phyloP scores from a whole-genome alignment of 2,329 filamentous ascomycete genomes.

The Madurella fahalii region DNA sequence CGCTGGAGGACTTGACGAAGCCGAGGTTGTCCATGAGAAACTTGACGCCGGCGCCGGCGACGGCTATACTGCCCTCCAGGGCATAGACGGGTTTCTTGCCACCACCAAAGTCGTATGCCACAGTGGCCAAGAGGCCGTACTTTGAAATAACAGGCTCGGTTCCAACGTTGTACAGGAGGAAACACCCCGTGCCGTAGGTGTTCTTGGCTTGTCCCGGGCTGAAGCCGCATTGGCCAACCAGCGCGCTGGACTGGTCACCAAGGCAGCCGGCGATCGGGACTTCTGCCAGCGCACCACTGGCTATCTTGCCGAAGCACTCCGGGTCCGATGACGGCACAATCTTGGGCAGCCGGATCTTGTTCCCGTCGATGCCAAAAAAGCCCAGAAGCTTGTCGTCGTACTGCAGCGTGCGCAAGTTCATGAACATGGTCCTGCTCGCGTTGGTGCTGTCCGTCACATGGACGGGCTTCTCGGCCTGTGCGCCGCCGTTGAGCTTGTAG shows the following conservation, averaged over 20 bases:
- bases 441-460: slow-evolving; percentile 86
- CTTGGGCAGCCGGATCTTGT: slow-evolving; percentile 71
- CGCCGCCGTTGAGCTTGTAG: slow-evolving; percentile 75
- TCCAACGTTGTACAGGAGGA: slow-evolving; percentile 85
- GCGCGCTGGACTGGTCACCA: slow-evolving; percentile 80
- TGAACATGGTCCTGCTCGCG: slow-evolving; percentile 89
- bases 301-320: slow-evolving; percentile 66
- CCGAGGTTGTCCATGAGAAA: slow-evolving; percentile 64
- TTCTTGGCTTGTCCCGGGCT: slow-evolving; percentile 80
- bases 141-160: slow-evolving; percentile 79
- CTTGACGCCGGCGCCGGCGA: slow-evolving; percentile 76
- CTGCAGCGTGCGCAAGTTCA: slow-evolving; percentile 75
- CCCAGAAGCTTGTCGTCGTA: slow-evolving; percentile 74
- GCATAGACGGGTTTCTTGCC: slow-evolving; percentile 65
- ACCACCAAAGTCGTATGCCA: slow-evolving; percentile 75
- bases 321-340: slow-evolving; percentile 78
- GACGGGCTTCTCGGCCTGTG: slow-evolving; percentile 52
- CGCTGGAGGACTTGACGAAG: slow-evolving; percentile 49
- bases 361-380: slow-evolving; percentile 69
- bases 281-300: slow-evolving; percentile 62
- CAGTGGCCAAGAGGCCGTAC: slow-evolving; percentile 77
- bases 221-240: slow-evolving; percentile 85
- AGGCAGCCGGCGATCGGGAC: slow-evolving; percentile 76
- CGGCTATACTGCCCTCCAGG: slow-evolving; percentile 78
- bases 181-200: slow-evolving; percentile 87